Evolutionary conservation across 495 filamentous ascomycete species (phyloP).

Genomic region (Xylaria scruposa): DNA sequence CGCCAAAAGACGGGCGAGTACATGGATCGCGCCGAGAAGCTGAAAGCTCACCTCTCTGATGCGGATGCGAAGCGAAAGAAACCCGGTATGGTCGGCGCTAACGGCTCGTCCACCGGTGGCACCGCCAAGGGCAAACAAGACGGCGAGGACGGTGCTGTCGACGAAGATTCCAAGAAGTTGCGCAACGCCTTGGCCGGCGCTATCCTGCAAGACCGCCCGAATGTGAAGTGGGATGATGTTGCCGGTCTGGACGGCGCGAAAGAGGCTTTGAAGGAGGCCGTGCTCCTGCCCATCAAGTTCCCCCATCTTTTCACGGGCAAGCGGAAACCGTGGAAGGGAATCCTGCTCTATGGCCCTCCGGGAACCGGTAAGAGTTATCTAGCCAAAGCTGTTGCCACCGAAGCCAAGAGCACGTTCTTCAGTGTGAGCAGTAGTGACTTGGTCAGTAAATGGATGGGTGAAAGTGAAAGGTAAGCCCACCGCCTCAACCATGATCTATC

Average conservation of each 20-base stretch:
- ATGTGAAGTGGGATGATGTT: conserved; percentile 97
- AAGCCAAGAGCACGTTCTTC: conserved; percentile 99
- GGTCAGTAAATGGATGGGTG: conserved; percentile 99
- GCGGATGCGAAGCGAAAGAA: conserved; percentile 73
- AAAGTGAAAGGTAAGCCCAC: conserved; percentile 82
- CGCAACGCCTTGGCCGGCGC: conserved; percentile 88
- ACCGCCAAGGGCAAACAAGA: conserved; percentile 60
- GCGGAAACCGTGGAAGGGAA: conserved; percentile 97
- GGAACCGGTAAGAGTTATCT: conserved; percentile 97
- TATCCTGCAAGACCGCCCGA: conserved; percentile 92
- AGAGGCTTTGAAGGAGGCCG: conserved; percentile 96
- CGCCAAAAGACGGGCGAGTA: conserved; percentile 91
- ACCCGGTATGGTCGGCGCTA: conserved; percentile 82
- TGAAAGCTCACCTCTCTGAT: conserved; percentile 86
- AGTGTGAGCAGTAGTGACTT: conserved; percentile 95
- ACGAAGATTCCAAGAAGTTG: conserved; percentile 94
- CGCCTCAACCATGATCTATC: neutral
- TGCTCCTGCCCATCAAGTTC: conserved; percentile 97
- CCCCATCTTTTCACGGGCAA: conserved; percentile 97
- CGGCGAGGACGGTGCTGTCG: conserved; percentile 61
- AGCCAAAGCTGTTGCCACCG: conserved; percentile 96
- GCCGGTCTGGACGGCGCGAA: conserved; percentile 95
- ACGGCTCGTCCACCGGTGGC: conserved; percentile 78
- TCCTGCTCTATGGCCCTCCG: conserved; percentile 93
- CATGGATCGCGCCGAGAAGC: conserved; percentile 97